Evolutionary conservation across 2,329 filamentous ascomycete species (phyloP), one percentile per base, ranked within the genome.

Genomic region (Neonectria punicea): DNA sequence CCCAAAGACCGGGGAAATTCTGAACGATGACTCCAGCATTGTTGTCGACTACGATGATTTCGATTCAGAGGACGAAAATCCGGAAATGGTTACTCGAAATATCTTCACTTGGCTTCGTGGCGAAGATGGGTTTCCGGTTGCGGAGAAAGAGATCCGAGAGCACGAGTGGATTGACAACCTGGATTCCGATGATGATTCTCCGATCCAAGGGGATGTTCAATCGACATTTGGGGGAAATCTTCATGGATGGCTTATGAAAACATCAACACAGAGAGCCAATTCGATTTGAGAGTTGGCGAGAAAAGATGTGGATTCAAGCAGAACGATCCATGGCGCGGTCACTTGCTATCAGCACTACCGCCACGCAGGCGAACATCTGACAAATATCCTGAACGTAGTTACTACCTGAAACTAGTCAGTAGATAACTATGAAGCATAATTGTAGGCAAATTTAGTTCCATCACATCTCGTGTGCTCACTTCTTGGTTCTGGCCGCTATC

Each of bases 91-190:
- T 9, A 77, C 71, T 4, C 66, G 69, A 18, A 75, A 76, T 32
- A 69, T 76, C 46, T 77, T 77, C 36, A 73, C 68, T 28, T 77
- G 72, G 71, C 71, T 77, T 13, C 73, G 73, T 30, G 71, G 67
- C 30, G 58, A 72, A 3, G 70, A 72, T 13, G 72, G 74, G 2
- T 77, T 75, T 64, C 73, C 74, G 11, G 64, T 77, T 14, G 71
- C 69, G 1, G 74, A 76, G 57, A 71, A 69, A 39, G 71, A 50
- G 36, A 74, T 77, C 55, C 69, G 71, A 32, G 58, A 75, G 47
- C 75, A 76, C 41, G 69, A 74, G 47, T 77, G 75, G 75, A 73
- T 76, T 44, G 73, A 74, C 9, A 74, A 75, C 57, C 58, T 75
- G 18, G 66, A 75, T 8, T 69, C 57, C 3, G 34, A 51, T 22